A percentile compares a stretch with the other conserved stretches of the same genome.
phyloP scores from a whole-genome alignment of 306 rosid species.

The Crotalaria pallida region DNA sequence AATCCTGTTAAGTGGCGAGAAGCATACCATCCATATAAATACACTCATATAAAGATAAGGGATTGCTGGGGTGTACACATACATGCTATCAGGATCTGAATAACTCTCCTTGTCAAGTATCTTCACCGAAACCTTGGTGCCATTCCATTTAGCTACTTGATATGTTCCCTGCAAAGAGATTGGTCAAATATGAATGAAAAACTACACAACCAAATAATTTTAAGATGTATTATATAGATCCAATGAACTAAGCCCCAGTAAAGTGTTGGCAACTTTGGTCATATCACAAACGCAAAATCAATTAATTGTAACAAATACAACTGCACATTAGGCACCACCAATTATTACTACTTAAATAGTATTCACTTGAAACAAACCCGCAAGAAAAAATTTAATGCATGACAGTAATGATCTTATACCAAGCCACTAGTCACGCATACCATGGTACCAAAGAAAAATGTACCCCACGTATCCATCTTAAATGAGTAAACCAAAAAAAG shows the following conservation, averaged over 20 bases:
- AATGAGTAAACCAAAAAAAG: too few relatives aligned
- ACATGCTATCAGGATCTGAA: conserved; percentile 85
- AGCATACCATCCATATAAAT: conserved; percentile 14
- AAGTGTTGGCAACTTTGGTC: not conserved
- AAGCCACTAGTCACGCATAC: not conserved
- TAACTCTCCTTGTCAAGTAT: conserved; percentile 88
- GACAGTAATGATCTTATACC: not conserved
- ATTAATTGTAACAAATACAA: not conserved
- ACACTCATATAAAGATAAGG: not conserved
- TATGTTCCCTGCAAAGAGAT: conserved; percentile 62
- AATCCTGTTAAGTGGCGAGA: conserved; percentile 11
- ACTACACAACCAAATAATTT: not conserved
- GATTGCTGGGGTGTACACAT: conserved; percentile 32
- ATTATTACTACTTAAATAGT: not conserved
- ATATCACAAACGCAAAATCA: not conserved
- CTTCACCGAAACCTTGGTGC: conserved; percentile 93
- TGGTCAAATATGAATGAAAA: conserved; percentile 7
- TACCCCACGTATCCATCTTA: too few relatives aligned
- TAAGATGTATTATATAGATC: not conserved
- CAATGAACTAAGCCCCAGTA: not conserved
- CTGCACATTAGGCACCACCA: not conserved
- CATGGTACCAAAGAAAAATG: conserved; percentile 4
- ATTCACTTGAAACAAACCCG: conserved; percentile 7
- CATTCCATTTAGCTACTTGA: conserved; percentile 99
- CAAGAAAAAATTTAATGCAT: not conserved